A percentile compares a stretch with the other conserved stretches of the same genome.
These are phyloP conservation scores for Capillidium heterosporum DNA, from an alignment of 371 early-diverging fungal genomes.

Conservation along the genomic window DNA sequence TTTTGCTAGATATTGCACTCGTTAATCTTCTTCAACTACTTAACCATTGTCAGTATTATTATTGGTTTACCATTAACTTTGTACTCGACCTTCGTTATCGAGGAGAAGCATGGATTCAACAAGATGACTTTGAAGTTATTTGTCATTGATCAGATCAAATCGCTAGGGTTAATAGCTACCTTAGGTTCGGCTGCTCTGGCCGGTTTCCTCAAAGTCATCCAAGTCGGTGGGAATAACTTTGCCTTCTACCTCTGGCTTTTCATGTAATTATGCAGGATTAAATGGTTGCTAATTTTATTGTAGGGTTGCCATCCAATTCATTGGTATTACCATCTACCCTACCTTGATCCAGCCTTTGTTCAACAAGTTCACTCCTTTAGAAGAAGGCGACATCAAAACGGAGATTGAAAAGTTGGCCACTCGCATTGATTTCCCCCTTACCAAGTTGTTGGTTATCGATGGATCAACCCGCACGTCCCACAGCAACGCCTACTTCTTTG, in stretches of 20 bases:
- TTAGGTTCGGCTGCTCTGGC: conserved; percentile 66
- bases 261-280: conserved; percentile 29
- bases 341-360: conserved; percentile 93
- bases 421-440: conserved; percentile 81
- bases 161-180: conserved; percentile 34
- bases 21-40: conserved; percentile 47
- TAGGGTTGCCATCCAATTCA: conserved; percentile 69
- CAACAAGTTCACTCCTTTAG: conserved; percentile 87
- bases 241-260: conserved; percentile 78
- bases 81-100: conserved; percentile 88
- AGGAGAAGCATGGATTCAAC: conserved; percentile 92
- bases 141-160: conserved; percentile 66
- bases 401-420: conserved; percentile 74
- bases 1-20: conserved; percentile 57
- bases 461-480: conserved; percentile 88
- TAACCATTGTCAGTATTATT: conserved; percentile 36
- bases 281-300: conserved; percentile 2
- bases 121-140: conserved; percentile 76
- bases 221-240: conserved; percentile 67
- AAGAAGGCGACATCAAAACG: conserved; percentile 64
- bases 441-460: conserved; percentile 89
- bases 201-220: conserved; percentile 67
- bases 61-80: conserved; percentile 63
- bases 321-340: conserved; percentile 83
- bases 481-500: conserved; percentile 96